A percentile compares a stretch with the other conserved stretches of the same genome.
phyloP scores from a whole-genome alignment of 1,139 yeast species.

The Yamadazyma diddensiae region DNA sequence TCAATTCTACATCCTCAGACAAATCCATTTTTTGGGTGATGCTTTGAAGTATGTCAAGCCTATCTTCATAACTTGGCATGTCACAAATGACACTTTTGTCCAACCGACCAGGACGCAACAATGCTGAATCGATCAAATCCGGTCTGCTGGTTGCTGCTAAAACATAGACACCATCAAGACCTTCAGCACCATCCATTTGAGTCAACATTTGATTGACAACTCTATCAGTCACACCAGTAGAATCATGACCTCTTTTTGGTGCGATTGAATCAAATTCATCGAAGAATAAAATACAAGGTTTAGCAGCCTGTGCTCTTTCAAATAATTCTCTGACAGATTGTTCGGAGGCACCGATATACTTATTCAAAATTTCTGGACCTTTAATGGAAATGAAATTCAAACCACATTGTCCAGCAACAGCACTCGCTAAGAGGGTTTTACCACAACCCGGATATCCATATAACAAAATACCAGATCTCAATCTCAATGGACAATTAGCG shows the following conservation, averaged over 20 bases:
- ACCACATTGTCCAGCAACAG: constrained; percentile 94
- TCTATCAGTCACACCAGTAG: constrained; percentile 96
- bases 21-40: constrained; percentile 57
- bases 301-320: constrained; percentile 91
- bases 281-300: constrained; percentile 90
- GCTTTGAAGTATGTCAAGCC: constrained; percentile 69
- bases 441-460: constrained; percentile 99
- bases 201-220: constrained; percentile 96
- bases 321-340: constrained; percentile 90
- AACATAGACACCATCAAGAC: constrained; percentile 93
- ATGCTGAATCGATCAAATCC: constrained; percentile 91
- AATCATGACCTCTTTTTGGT: constrained; percentile 96
- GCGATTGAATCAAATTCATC: constrained; percentile 98
- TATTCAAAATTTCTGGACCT: constrained; percentile 94
- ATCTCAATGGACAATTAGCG: constrained; percentile 78
- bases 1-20: constrained; percentile 49
- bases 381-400: constrained; percentile 89
- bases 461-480: constrained; percentile 83
- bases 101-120: constrained; percentile 91
- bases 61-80: constrained; percentile 69
- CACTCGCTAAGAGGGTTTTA: constrained; percentile 87
- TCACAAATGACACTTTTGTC: constrained; percentile 91
- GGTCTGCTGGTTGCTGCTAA: constrained; percentile 96
- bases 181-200: constrained; percentile 99
- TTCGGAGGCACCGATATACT: constrained; percentile 97